Evolutionary conservation across 495 filamentous ascomycete species (phyloP), one percentile per base, ranked within the genome.

Genomic region (Coniosporium apollinis): DNA sequence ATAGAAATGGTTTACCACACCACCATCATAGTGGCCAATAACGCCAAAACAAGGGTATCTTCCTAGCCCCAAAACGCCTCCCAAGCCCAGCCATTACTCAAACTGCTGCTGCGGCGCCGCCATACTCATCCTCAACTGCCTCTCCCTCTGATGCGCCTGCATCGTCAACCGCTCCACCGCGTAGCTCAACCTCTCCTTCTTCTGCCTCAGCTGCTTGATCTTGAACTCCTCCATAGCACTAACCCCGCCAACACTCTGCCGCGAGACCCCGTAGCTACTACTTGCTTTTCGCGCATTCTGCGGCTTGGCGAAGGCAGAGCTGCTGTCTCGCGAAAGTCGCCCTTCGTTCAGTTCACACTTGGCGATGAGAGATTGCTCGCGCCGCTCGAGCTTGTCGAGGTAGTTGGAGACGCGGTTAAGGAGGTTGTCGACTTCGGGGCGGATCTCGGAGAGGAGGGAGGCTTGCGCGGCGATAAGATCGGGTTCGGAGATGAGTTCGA

Each of bases 91-190:
- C n/a, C n/a, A n/a, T n/a, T n/a, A n/a, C n/a, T n/a, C n/a, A n/a
- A n/a, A n/a, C n/a, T n/a, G n/a, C n/a, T n/a, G n/a, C n/a, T n/a
- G n/a, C n/a, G n/a, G 57, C 28, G 62, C 59, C 34, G 63, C 76
- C 72, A 85, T 76, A 51, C 79, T 84, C 75, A 77, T 82, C 56
- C 80, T 68, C 59, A 86, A 53, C 52, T 85, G 78, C 43, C 80
- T 65, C 58, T 84, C 69, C 53, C 66, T 57, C 59, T 81, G 54
- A 30, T 47, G 41, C 11, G 51, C 59, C 57, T 86, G 78, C 54
- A 86, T 49, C 48, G 67, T 64, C 54, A 86, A 48, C 35, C 78
- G 63, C 48, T 80, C 77, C 28, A 86, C 74, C 22, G 75, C 79
- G 65, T 82, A 84, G 42, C 73, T 67, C 44, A 85, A 54, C 39